Evolutionary conservation across 805 yeast species (phyloP).

Genomic region (Kockiozyma suomiensis): DNA sequence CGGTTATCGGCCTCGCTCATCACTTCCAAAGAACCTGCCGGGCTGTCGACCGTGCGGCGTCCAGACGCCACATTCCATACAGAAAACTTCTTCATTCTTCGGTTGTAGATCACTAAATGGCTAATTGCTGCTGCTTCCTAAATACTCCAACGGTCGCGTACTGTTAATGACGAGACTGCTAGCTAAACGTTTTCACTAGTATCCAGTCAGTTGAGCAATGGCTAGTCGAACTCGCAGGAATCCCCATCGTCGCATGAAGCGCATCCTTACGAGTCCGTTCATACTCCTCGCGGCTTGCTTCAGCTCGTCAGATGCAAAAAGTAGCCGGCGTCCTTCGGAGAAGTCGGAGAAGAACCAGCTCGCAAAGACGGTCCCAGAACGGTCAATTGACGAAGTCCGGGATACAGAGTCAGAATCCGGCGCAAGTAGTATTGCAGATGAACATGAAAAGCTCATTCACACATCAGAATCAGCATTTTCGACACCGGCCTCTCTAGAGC

Average conservation of each 20-base stretch:
- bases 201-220: not conserved
- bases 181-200: not conserved
- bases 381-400: not conserved
- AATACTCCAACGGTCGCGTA: not conserved
- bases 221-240: not conserved
- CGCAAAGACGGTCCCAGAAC: not conserved
- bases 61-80: conserved; percentile 1
- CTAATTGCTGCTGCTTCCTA: not conserved
- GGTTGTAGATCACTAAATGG: not conserved
- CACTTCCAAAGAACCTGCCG: too few species aligned
- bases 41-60: conserved; percentile 4
- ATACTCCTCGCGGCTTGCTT: not conserved
- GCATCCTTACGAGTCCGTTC: conserved; percentile 2
- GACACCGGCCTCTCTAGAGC: conserved; percentile 6
- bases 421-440: not conserved
- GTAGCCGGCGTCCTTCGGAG: not conserved
- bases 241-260: not conserved
- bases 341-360: not conserved
- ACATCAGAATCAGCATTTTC: not conserved
- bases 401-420: not conserved
- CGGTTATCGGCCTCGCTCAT: too few species aligned
- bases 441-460: not conserved
- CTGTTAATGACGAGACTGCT: not conserved
- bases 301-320: not conserved
- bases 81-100: not conserved